Evolutionary conservation across 345 rosid species (phyloP), one percentile per base, ranked within the genome.

Genomic region (Lenwebbia sp.): DNA sequence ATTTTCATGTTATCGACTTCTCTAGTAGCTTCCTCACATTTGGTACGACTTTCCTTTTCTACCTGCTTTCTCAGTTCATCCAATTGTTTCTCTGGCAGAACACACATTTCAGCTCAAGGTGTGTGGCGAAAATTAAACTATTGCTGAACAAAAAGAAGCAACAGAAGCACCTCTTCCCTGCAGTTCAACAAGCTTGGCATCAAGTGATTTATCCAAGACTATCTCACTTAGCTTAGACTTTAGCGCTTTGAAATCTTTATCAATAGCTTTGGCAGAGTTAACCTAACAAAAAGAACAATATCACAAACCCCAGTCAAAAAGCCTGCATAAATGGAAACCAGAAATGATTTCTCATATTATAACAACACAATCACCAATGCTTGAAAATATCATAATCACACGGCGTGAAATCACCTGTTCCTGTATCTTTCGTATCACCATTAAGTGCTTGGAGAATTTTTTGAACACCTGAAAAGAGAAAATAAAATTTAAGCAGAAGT

Each of bases 211-310:
- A 88, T 90, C 93, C 53, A 85, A 33, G 85, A 95, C 65, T 93
- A 89, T 96, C 99, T 95, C 94, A 83, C 93, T 91, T 55, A 95
- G 86, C 90, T 93, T 94, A 83, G 93, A 90, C 89, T 93, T 95
- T 83, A 94, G 88, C 70, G 92, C 90, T 91, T 94, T 96, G 54
- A 88, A 52, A 98, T n/a, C n/a, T n/a, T n/a, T n/a, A n/a, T n/a
- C n/a, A n/a, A n/a, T n/a, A n/a, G n/a, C 87, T 93, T 97, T 97
- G 17, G 95, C 94, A 84, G 96, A 91, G 81, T 94, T 93, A 83
- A 92, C 93, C 99, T 96, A 83, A 84, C 75, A 62, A 28, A 87
- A 70, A 81, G 86, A 30, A 82, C 11, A 62, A 30, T 33, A 5
- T 26, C n/a, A 0, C 54, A n/a, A 57, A 28, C n/a, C 11, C 57